phyloP scores from a whole-genome alignment of 179 eudicot species.

The Silene noctiflora region DNA sequence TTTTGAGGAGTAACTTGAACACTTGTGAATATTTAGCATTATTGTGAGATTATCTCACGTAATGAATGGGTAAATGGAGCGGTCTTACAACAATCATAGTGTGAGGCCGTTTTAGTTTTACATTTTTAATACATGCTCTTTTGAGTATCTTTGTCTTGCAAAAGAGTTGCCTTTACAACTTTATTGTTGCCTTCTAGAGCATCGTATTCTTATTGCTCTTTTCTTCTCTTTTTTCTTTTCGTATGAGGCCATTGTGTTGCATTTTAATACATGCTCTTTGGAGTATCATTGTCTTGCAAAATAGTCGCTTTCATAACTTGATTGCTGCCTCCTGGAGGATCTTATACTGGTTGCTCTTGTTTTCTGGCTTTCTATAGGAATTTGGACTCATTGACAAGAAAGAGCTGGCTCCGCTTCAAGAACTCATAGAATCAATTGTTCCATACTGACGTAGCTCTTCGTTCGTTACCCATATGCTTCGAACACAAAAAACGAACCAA shows the following conservation, averaged over 20 bases:
- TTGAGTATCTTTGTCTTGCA: no score
- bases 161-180: not conserved
- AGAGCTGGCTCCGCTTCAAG: conserved; percentile 93
- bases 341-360: conserved; percentile 6
- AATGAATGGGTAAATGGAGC: no score
- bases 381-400: conserved; percentile 86
- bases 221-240: no score
- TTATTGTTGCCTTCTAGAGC: not conserved
- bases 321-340: not conserved
- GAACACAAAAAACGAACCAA: conserved; percentile 13
- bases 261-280: not conserved
- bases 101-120: no score
- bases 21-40: not conserved
- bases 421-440: conserved; percentile 82
- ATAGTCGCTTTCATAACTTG: not conserved
- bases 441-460: conserved; percentile 46
- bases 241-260: not conserved
- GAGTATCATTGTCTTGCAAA: not conserved
- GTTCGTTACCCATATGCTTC: not conserved
- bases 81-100: no score
- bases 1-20: not conserved
- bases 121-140: no score
- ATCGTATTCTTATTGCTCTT: not conserved
- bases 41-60: not conserved
- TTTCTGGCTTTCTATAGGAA: conserved; percentile 44